phyloP scores from a whole-genome alignment of 1,139 yeast genomes.

The Candida sojae region DNA sequence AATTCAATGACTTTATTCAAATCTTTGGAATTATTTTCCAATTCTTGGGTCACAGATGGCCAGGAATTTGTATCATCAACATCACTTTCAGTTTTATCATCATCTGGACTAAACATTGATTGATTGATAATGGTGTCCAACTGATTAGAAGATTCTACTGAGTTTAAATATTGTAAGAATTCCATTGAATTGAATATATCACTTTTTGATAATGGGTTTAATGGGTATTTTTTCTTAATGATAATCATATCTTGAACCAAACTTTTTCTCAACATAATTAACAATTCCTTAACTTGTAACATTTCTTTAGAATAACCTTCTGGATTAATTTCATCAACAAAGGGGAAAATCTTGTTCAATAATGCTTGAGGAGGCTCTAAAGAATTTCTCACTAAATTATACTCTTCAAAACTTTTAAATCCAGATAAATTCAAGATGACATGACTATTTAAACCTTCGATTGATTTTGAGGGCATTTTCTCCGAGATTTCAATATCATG shows the following conservation, averaged over 20 bases:
- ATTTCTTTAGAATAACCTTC: constrained; percentile 11
- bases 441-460: constrained; percentile 18
- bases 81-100: constrained; percentile 9
- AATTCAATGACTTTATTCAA: constrained; percentile 15
- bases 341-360: constrained; percentile 31
- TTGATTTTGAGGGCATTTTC: constrained; percentile 15
- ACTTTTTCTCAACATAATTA: constrained; percentile 24
- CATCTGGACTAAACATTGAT: constrained; percentile 11
- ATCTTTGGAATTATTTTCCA: constrained; percentile 8
- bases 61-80: constrained; percentile 9
- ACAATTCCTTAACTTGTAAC: constrained; percentile 20
- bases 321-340: constrained; percentile 15
- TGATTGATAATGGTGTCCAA: constrained; percentile 9
- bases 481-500: constrained; percentile 16
- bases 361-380: constrained; percentile 32
- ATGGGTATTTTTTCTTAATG: constrained; percentile 25
- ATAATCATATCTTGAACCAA: constrained; percentile 39
- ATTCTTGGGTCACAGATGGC: constrained; percentile 8
- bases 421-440: constrained; percentile 26
- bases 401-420: constrained; percentile 21
- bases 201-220: constrained; percentile 27
- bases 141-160: constrained; percentile 16
- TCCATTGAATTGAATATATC: constrained; percentile 26
- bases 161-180: constrained; percentile 22
- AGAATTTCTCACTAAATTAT: constrained; percentile 21